These are phyloP conservation scores for Nakazawaea wickerhamii DNA, from an alignment of 805 yeast genomes.

Conservation along the genomic window DNA sequence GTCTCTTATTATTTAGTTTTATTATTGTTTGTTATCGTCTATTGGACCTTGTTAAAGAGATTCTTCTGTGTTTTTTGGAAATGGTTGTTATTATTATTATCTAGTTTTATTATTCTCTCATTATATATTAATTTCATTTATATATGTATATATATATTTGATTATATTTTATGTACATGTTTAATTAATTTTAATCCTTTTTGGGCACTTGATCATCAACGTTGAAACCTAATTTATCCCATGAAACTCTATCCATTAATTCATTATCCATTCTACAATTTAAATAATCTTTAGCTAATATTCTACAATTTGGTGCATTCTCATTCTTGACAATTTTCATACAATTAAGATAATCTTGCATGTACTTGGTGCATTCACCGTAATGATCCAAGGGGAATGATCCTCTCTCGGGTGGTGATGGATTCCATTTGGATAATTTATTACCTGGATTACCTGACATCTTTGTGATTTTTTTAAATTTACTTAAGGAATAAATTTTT, in stretches of 20 bases:
- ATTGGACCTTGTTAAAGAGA: too few relatives aligned
- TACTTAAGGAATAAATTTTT: background rate
- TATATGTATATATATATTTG: too few relatives aligned
- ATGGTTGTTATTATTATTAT: too few relatives aligned
- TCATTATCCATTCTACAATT: conserved; percentile 83
- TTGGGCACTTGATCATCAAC: conserved; percentile 18
- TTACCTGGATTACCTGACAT: conserved; percentile 44
- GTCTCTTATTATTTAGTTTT: too few relatives aligned
- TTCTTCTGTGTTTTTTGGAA: too few relatives aligned
- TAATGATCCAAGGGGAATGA: conserved; percentile 91
- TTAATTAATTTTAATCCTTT: background rate
- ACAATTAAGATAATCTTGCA: conserved; percentile 74
- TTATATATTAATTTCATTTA: too few relatives aligned
- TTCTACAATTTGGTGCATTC: conserved; percentile 87
- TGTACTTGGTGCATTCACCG: conserved; percentile 73
- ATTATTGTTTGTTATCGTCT: too few relatives aligned
- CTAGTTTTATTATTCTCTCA: too few relatives aligned
- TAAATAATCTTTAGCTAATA: conserved; percentile 75
- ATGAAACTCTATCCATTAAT: conserved; percentile 29
- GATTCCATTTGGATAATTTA: conserved; percentile 47
- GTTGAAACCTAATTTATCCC: conserved; percentile 33
- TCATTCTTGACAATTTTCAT: conserved; percentile 70
- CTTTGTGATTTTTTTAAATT: background rate
- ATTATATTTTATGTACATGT: too few relatives aligned
- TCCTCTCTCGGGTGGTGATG: conserved; percentile 95